These are phyloP conservation scores for Mycena galericulata DNA, from an alignment of 768 basidiomycete species.

Conservation along the genomic window DNA sequence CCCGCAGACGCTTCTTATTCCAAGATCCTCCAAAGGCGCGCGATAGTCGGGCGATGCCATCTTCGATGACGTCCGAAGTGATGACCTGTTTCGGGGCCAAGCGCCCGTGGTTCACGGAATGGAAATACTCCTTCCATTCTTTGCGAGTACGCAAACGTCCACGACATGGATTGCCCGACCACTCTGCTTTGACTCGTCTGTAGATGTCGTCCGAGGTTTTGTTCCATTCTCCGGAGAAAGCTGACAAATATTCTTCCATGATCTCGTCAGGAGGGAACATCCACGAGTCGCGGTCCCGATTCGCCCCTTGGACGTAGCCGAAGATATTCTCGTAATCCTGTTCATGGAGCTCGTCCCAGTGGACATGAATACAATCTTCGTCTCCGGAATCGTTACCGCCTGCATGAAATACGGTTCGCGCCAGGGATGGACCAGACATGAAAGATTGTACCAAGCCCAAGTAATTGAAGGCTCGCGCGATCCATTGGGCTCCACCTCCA, in stretches of 20 bases:
- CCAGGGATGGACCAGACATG: background rate
- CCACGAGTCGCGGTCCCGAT: background rate
- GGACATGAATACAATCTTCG: background rate
- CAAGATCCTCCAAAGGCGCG: background rate
- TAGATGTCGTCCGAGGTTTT: background rate
- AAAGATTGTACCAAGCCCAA: background rate
- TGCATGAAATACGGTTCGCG: background rate
- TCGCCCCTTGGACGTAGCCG: background rate
- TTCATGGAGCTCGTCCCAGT: slow-evolving; percentile 11
- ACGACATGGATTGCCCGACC: background rate
- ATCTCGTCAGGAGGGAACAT: background rate
- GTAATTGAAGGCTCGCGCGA: background rate
- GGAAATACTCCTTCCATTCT: slow-evolving; percentile 2
- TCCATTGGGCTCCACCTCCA: background rate
- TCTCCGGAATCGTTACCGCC: background rate
- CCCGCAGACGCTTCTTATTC: background rate
- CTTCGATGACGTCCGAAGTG: background rate
- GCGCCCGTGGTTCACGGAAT: background rate
- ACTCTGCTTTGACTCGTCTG: background rate
- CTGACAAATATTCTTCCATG: background rate
- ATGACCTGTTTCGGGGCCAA: background rate
- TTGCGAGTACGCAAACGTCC: background rate
- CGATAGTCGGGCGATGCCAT: background rate
- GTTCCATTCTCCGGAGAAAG: background rate
- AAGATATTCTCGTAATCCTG: background rate